A percentile compares a stretch with the other conserved stretches of the same genome.
phyloP scores from a whole-genome alignment of 768 basidiomycete genomes.

The Tricholoma hemisulphureum region DNA sequence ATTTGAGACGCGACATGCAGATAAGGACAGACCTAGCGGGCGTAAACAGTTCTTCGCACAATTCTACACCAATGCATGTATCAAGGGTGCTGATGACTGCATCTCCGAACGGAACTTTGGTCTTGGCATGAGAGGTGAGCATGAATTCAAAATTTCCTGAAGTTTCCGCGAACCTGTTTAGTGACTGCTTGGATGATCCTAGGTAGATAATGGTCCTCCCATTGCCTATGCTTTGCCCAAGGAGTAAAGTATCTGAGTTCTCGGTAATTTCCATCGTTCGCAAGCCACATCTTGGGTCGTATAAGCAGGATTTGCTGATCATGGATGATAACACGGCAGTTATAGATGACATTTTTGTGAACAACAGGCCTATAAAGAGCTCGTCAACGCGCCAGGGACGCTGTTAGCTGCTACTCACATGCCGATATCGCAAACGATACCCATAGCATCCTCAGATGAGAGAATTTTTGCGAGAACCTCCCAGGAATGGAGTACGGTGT shows the following conservation, averaged over 20 bases:
- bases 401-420: slow-evolving; percentile 56
- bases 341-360: slow-evolving; percentile 98
- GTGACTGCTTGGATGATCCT: slow-evolving; percentile 86
- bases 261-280: slow-evolving; percentile 97
- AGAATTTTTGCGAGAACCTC: slow-evolving; percentile 94
- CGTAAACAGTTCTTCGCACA: slow-evolving; percentile 98
- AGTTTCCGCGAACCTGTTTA: slow-evolving; percentile 59
- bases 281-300: slow-evolving; percentile 99
- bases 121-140: slow-evolving; percentile 29
- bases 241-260: slow-evolving; percentile 89
- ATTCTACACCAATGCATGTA: slow-evolving; percentile 94
- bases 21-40: slow-evolving; percentile 78
- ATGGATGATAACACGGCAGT: slow-evolving; percentile 89
- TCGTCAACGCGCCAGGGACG: not conserved
- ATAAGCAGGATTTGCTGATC: slow-evolving; percentile 88
- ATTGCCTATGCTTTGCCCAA: slow-evolving; percentile 86
- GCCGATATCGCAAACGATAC: slow-evolving; percentile 95
- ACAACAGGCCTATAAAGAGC: slow-evolving; percentile 76
- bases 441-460: slow-evolving; percentile 69
- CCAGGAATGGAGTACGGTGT: slow-evolving; percentile 96
- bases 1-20: not conserved
- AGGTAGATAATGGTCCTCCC: slow-evolving; percentile 91
- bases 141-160: not conserved
- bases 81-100: slow-evolving; percentile 91
- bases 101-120: slow-evolving; percentile 93